A percentile compares a stretch with the other conserved stretches of the same genome.
phyloP scores from a whole-genome alignment of 768 basidiomycete species.

The Kondoa subrosea region DNA sequence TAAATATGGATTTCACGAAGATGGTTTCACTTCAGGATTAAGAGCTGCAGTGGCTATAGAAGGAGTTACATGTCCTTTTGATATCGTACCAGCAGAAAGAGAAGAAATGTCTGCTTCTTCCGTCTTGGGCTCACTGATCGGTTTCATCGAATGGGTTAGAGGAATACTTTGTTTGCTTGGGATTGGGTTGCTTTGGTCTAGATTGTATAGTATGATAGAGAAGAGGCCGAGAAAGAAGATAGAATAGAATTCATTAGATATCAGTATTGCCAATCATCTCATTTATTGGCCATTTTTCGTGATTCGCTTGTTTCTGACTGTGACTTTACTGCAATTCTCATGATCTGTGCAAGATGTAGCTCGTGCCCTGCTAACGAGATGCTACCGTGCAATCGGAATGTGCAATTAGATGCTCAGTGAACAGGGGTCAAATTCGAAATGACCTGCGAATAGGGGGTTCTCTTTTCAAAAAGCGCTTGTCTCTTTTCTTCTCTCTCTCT shows the following conservation, averaged over 20 bases:
- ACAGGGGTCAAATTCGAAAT: neutral
- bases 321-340: neutral
- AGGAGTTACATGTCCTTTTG: neutral
- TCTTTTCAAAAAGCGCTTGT: neutral
- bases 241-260: neutral
- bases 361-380: neutral
- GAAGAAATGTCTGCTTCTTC: neutral
- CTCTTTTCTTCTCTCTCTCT: neutral
- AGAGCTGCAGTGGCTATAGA: conserved; percentile 27
- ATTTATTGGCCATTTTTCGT: neutral
- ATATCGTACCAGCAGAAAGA: neutral
- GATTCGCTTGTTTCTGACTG: neutral
- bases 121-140: neutral
- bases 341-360: neutral
- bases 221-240: neutral
- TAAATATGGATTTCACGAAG: conserved; percentile 67
- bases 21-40: conserved; percentile 46
- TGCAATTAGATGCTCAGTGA: neutral
- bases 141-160: neutral
- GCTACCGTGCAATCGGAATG: neutral
- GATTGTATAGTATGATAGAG: neutral
- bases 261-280: neutral
- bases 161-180: neutral
- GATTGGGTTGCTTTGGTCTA: neutral
- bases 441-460: neutral